Base-by-base conservation (phyloP, 2,329 filamentous ascomycete species). In the Trichoderma lentiforme region DNA sequence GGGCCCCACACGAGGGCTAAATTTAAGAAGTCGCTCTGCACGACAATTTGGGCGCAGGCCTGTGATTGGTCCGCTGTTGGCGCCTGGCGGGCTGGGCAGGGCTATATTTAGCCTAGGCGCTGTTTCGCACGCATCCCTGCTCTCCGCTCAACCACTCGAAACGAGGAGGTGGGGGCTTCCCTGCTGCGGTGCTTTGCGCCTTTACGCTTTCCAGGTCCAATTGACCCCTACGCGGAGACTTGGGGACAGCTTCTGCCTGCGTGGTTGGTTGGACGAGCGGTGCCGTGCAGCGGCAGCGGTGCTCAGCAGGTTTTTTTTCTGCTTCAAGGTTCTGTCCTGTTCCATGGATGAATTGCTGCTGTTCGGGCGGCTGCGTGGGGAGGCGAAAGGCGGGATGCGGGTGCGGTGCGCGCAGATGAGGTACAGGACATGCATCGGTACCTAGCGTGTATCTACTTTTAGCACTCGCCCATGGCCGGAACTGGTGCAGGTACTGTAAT, bases 71-170 rank as follows among this genome's bases (percentile, higher is more conserved):
- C 67, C 7, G 53, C 30, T 28, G 62, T 80, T 79, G 76, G 78
- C 79, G 79, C 79, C 75, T 73, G 76, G 74, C 73, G 74, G 75
- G 74, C 74, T 76, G 75, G 75, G 73, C 67, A 74, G 65, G 71
- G 62, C 79, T 81, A 81, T 79, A 80, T 79, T 80, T 81, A 81
- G 79, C 72, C 73, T 75, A 66, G 57, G 60, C 66, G 71, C 57
- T 72, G 71, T 72, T 71, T 72, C 71, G 71, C 71, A 72, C 61
- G 34, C 66, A 57, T 57, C 68, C 71, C 61, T 61, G 71, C 51
- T 43, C 67, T 66, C 71, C 73, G 67, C 66, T 73, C 71, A 67
- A 51, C 71, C 71, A 73, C 73, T 71, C 53, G 71, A 73, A 73
- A 73, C 71, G 68, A 71, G 56, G 51, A 62, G 71, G 67, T 63